Base-by-base conservation (phyloP, 768 basidiomycete genomes). In the Lentinula edodes region DNA sequence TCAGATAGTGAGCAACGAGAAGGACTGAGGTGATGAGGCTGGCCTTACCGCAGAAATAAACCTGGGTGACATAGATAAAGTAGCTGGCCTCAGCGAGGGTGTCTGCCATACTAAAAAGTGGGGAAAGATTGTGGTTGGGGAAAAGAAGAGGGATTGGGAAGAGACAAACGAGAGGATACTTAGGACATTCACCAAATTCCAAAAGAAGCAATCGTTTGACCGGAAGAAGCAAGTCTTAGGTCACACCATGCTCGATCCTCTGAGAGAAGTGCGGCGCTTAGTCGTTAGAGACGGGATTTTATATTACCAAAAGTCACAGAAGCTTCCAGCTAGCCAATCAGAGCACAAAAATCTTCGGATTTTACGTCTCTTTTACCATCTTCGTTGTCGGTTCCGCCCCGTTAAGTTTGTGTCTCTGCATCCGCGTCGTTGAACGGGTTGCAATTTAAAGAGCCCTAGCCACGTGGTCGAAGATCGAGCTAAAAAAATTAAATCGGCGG, bases 1-100 rank as follows among this genome's bases (percentile, higher is more conserved):
- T 67, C 61, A 62, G 66, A 67, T 64, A 67, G 69, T 75, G 65
- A 76, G 71, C 63, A 73, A 63, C 23, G 65, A 63, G 58, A 52
- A 60, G 64, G 58, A 54, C 64, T 66, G 51, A 65, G 59, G 48
- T 61, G 63, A 68, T 64, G 62, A 62, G 64, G 62, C 51, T 66
- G 62, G 52, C 18, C 18, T 38, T 34, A 91, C 90, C 88, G 78
- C 89, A 91, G 74, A 92, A 91, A 78, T 90, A 90, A 72, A 91
- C 82, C 76, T 92, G 90, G 73, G 81, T 81, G 71, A 90, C 85
- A 75, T 87, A 90, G 73, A 91, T 89, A 72, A 90, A 90, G 71
- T 89, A 82, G 66, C 87, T 82, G 62, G 88, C 86, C 45, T 84
- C 84, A 65, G 80, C 78, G 61, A 79, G 72, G 52, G 81, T 72